phyloP scores from a whole-genome alignment of 148 eudicot species.

The Chenopodium berlandieri region DNA sequence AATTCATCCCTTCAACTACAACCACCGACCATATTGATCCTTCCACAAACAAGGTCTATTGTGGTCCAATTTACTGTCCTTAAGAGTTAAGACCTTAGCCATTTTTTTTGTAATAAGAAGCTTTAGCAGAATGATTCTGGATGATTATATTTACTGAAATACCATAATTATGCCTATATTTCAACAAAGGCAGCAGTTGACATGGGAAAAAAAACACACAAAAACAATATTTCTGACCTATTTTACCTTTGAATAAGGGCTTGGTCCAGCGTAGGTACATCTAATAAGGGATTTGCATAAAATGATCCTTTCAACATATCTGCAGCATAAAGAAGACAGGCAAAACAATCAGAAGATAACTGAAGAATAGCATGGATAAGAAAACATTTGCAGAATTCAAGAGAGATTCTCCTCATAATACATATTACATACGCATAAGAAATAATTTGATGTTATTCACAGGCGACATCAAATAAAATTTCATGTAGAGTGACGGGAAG shows the following conservation, averaged over 20 bases:
- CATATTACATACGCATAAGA: not conserved
- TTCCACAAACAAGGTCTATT: too few relatives aligned
- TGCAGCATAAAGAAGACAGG: slow-evolving; percentile 31
- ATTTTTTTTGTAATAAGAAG: not conserved
- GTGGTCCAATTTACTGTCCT: not conserved
- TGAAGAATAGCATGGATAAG: not conserved
- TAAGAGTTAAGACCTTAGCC: not conserved
- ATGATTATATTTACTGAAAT: not conserved
- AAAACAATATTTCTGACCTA: slow-evolving; percentile 9
- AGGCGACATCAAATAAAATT: not conserved
- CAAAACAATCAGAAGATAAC: slow-evolving; percentile 6
- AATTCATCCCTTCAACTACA: not conserved
- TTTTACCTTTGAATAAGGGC: slow-evolving; percentile 67
- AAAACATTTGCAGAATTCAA: not conserved
- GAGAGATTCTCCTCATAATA: not conserved
- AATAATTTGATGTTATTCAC: not conserved
- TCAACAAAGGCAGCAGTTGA: not conserved
- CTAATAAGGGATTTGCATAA: slow-evolving; percentile 90
- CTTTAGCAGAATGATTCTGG: not conserved
- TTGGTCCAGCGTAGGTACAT: slow-evolving; percentile 66
- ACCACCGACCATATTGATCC: not conserved
- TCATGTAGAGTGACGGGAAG: not conserved
- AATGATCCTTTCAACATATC: slow-evolving; percentile 90
- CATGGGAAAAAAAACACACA: not conserved
- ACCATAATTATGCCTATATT: not conserved